Base-by-base conservation (phyloP, 371 early-diverging fungal species). In the Gilbertella persicaria region DNA sequence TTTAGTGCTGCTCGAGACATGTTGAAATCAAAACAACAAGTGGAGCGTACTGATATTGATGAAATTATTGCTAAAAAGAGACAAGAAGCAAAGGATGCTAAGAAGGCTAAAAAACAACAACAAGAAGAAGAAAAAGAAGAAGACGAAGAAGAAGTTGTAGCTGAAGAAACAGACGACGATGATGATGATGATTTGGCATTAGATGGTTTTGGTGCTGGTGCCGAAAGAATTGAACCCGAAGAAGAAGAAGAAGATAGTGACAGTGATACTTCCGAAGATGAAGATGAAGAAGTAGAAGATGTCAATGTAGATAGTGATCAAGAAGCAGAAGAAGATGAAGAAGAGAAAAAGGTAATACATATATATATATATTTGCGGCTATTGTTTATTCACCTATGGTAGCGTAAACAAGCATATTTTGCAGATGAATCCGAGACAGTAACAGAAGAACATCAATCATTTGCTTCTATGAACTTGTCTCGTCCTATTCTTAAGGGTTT, bases 401-500 rank as follows among this genome's bases (percentile, higher is more conserved):
- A 80, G 78, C 82, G 88, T 45, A 89, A 89, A 62, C 76, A 76
- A 37, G 91, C 80, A 24, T 91, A 85, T 62, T 91, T 91, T 72
- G 88, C 87, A 9, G 79, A 88, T 5, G 83, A 82, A 45, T 67
- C 69, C n/a, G 86, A 86, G 26, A 58, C 57, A 0, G 65, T 73
- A 5, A 66, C 58, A 2, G 70, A 75, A 13, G 67, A 76, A 7
- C 80, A 81, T 23, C 75, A 83, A 39, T 79, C 95, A 3, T 98
- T 98, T 66, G 84, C 92, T 4, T 75, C 81, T 8, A 91, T 98
- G 90, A 90, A 94, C 53, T 75, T 98, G 9, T 96, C 98, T 28
- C 88, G 98, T 28, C 97, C 96, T 23, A 90, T 99, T 40, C 79
- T 99, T 48, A 94, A 94, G 55, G 94, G 92, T 7, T 80, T 99